Evolutionary conservation across 768 basidiomycete species (phyloP).

Genomic region (Sarcodon sp.): DNA sequence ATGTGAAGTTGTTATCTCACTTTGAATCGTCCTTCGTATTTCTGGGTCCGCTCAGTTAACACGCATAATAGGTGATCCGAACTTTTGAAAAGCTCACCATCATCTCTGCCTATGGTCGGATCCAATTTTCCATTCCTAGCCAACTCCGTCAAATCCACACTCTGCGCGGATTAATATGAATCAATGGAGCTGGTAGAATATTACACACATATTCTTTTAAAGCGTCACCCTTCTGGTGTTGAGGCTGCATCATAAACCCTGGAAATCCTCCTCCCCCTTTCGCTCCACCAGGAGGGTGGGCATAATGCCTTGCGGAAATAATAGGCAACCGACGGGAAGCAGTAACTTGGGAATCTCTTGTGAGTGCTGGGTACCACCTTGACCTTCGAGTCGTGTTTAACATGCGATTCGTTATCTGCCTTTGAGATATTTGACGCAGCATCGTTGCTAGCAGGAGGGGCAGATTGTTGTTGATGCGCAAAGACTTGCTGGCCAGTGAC

Average conservation of each 20-base stretch:
- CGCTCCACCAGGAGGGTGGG: slow-evolving; percentile 30
- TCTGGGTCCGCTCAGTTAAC: slow-evolving; percentile 25
- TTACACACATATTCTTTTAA: slow-evolving; percentile 65
- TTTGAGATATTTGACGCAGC: too few species aligned
- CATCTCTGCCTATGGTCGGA: slow-evolving; percentile 82
- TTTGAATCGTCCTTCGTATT: slow-evolving; percentile 85
- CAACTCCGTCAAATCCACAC: slow-evolving; percentile 73
- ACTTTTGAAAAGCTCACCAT: slow-evolving; percentile 30
- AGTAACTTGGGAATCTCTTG: too few species aligned
- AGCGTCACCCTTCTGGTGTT: slow-evolving; percentile 72
- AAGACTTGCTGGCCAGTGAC: too few species aligned
- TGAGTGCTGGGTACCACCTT: too few species aligned
- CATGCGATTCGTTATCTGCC: too few species aligned
- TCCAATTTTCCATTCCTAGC: slow-evolving; percentile 80
- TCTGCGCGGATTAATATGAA: slow-evolving; percentile 25
- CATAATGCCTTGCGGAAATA: slow-evolving; percentile 22
- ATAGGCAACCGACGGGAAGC: too few species aligned
- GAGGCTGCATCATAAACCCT: slow-evolving; percentile 41
- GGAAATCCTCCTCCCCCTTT: slow-evolving; percentile 41
- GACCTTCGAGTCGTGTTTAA: too few species aligned
- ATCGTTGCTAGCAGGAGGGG: too few species aligned
- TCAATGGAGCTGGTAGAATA: neutral
- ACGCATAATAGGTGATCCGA: neutral
- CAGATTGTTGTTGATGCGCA: too few species aligned
- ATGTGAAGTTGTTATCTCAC: slow-evolving; percentile 24